These are phyloP conservation scores for Lichenothelia convexa DNA, from an alignment of 495 filamentous ascomycete species.

Conservation along the genomic window DNA sequence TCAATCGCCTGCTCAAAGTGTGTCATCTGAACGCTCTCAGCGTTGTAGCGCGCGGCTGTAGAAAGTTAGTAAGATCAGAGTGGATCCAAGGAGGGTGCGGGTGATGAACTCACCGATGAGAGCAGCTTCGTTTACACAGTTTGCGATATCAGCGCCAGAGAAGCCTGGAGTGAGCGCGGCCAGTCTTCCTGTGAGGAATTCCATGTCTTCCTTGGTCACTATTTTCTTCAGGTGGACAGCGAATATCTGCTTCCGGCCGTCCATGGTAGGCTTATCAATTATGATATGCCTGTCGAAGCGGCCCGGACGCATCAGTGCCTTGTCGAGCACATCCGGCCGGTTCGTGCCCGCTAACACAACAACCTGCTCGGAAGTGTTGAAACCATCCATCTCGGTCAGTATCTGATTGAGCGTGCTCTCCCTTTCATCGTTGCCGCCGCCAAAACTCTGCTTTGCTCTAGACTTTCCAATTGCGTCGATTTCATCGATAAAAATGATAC, in stretches of 20 bases:
- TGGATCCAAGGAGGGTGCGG: not conserved
- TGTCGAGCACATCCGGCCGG: slow-evolving; percentile 80
- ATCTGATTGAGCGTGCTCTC: slow-evolving; percentile 97
- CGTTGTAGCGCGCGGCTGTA: slow-evolving; percentile 64
- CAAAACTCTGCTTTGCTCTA: slow-evolving; percentile 52
- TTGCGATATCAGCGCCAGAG: slow-evolving; percentile 92
- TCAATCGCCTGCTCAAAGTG: slow-evolving; percentile 98
- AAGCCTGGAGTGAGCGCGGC: slow-evolving; percentile 90
- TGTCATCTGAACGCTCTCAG: slow-evolving; percentile 56
- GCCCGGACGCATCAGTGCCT: slow-evolving; percentile 87
- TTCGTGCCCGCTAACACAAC: slow-evolving; percentile 98
- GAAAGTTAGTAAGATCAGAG: not conserved
- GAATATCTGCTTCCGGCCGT: slow-evolving; percentile 92
- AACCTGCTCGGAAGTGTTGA: slow-evolving; percentile 93
- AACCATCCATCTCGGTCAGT: slow-evolving; percentile 97
- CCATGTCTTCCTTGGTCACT: slow-evolving; percentile 72
- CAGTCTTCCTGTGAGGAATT: slow-evolving; percentile 69
- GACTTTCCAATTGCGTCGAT: slow-evolving; percentile 95
- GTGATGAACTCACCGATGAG: slow-evolving; percentile 59
- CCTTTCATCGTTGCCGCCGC: slow-evolving; percentile 90
- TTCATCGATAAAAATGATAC: slow-evolving; percentile 99
- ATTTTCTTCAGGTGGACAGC: slow-evolving; percentile 83
- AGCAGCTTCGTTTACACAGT: slow-evolving; percentile 94
- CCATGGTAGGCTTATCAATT: slow-evolving; percentile 91
- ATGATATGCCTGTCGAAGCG: slow-evolving; percentile 91